phyloP scores from a whole-genome alignment of 352 stramenopile species.

The Globisporangium yorkense region DNA sequence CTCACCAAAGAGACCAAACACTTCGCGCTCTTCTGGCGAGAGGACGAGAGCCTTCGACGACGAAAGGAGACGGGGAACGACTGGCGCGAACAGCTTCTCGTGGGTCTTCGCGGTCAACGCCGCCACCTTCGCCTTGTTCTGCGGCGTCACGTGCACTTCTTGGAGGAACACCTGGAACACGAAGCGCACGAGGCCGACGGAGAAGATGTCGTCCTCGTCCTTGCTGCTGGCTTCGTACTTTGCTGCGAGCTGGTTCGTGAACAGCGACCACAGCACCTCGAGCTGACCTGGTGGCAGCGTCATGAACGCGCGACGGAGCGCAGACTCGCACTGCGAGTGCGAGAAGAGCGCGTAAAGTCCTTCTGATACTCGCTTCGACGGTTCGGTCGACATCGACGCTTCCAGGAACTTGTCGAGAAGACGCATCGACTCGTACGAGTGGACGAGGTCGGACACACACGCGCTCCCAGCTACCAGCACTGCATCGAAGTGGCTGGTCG shows the following conservation, averaged over 20 bases:
- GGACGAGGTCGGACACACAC: constrained; percentile 52
- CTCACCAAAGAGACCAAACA: constrained; percentile 73
- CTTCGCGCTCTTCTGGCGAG: constrained; percentile 43
- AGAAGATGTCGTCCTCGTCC: constrained; percentile 8
- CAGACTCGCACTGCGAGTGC: constrained; percentile 31
- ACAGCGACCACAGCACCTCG: constrained; percentile 66
- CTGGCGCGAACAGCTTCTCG: constrained; percentile 39
- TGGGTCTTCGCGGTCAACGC: constrained; percentile 44
- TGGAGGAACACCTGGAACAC: constrained; percentile 73
- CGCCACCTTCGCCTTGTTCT: constrained; percentile 61
- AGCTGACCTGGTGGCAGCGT: constrained; percentile 71
- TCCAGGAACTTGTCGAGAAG: constrained; percentile 59
- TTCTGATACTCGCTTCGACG: constrained; percentile 12
- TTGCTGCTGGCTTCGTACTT: constrained; percentile 11
- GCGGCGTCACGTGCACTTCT: constrained; percentile 74
- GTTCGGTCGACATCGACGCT: constrained; percentile 20
- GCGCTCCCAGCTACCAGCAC: constrained; percentile 18
- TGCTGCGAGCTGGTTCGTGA: constrained; percentile 41
- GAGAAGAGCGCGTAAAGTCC: constrained; percentile 52
- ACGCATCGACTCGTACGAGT: constrained; percentile 82
- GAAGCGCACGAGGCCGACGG: constrained; percentile 54
- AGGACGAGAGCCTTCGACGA: constrained; percentile 12
- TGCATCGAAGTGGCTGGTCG: not conserved
- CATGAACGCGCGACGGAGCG: constrained; percentile 64
- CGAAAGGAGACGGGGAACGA: constrained; percentile 18